Evolutionary conservation across 768 basidiomycete species (phyloP).

Genomic region (Russula abietina): DNA sequence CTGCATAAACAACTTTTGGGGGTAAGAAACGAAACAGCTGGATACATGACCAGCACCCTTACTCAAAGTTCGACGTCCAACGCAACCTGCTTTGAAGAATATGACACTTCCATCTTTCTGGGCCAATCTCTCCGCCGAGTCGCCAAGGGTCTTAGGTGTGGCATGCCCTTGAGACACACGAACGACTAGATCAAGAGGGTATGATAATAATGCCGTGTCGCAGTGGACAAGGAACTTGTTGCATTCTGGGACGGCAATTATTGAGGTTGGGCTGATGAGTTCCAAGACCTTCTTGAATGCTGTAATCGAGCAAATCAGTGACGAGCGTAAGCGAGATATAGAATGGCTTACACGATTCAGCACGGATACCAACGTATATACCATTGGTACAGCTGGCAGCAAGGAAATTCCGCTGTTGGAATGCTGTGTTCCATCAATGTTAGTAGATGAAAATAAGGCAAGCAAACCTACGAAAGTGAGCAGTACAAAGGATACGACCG

Average conservation of each 20-base stretch:
- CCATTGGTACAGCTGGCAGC: conserved; percentile 64
- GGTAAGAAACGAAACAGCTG: conserved; percentile 1
- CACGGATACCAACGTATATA: conserved; percentile 55
- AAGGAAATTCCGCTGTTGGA: conserved; percentile 49
- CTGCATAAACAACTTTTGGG: conserved; percentile 58
- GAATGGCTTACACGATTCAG: conserved; percentile 45
- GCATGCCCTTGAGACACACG: conserved; percentile 49
- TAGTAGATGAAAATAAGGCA: not conserved
- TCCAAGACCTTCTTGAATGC: conserved; percentile 56
- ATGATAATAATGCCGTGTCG: conserved; percentile 53
- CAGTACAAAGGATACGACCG: conserved; percentile 55
- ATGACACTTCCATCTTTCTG: conserved; percentile 48
- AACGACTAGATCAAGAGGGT: conserved; percentile 65
- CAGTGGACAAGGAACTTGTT: conserved; percentile 65
- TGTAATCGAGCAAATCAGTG: conserved; percentile 29
- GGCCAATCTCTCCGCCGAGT: conserved; percentile 57
- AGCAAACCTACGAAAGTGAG: conserved; percentile 52
- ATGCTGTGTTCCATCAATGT: conserved; percentile 34
- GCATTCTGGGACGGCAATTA: conserved; percentile 53
- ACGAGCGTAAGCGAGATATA: not conserved
- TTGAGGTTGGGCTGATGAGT: conserved; percentile 42
- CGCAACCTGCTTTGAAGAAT: conserved; percentile 53
- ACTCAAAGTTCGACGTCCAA: conserved; percentile 55
- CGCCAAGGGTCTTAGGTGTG: conserved; percentile 42
- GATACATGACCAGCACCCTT: conserved; percentile 25